phyloP scores from a whole-genome alignment of 495 filamentous ascomycete genomes.

The Penicillium steckii region DNA sequence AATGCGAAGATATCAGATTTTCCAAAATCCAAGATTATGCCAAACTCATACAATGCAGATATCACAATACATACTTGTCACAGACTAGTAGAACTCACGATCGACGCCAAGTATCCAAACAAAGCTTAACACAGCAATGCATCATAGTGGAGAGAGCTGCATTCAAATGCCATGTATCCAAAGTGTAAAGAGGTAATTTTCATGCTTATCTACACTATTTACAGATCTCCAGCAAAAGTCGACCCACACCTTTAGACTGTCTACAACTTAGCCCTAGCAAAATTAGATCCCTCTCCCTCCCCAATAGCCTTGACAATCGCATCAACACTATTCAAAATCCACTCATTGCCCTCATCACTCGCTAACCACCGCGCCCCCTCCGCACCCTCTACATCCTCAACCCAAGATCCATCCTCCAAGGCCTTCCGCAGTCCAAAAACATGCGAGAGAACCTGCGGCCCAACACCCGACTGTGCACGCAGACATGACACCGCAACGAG shows the following conservation, averaged over 20 bases:
- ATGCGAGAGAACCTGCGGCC: constrained; percentile 74
- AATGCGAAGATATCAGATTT: too few relatives aligned
- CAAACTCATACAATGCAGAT: too few relatives aligned
- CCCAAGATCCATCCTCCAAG: constrained; percentile 61
- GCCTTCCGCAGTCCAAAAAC: constrained; percentile 73
- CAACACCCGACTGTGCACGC: constrained; percentile 73
- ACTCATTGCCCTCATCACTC: constrained; percentile 68
- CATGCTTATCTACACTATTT: constrained; percentile 4
- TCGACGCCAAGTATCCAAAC: too few relatives aligned
- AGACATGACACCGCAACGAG: constrained; percentile 69
- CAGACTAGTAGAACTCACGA: too few relatives aligned
- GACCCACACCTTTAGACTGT: not conserved
- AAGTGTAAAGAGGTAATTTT: too few relatives aligned
- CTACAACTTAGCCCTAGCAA: constrained; percentile 58
- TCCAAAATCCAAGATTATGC: too few relatives aligned
- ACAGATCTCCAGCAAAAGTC: not conserved
- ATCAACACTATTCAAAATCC: constrained; percentile 71
- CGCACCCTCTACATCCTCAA: constrained; percentile 50
- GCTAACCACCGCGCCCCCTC: constrained; percentile 64
- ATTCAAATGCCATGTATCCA: too few relatives aligned
- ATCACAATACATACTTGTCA: too few relatives aligned
- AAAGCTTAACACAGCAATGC: too few relatives aligned
- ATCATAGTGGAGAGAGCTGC: too few relatives aligned
- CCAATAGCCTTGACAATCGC: constrained; percentile 63
- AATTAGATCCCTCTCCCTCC: constrained; percentile 53